Base-by-base conservation (phyloP, 164 flowering plant species). In the Umbilicus rupestris region DNA sequence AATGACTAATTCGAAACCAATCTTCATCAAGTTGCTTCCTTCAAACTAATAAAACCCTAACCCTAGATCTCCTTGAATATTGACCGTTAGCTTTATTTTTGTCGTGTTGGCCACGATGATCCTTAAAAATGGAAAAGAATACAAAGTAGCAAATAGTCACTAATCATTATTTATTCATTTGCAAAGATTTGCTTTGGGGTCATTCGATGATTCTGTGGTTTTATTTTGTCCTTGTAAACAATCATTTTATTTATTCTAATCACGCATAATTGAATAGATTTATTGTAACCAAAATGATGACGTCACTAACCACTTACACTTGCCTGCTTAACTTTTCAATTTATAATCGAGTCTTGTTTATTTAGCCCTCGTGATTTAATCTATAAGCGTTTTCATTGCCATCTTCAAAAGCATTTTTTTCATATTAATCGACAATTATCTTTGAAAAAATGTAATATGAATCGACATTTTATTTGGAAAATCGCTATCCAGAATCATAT, bases 161-260 rank as follows among this genome's bases (percentile, higher is more conserved):
- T 20, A 24, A 22, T 50, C 22, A 22, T 50, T 50, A 24, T 20
- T 50, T 50, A 7, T 7, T 8, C 12, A 20, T 50, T 50, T 50
- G 7, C 29, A 9, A 47, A 20, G 57, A 50, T 50, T 50, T 50
- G 11, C 9, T 28, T 1, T 50, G 29, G 22, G 57, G 57, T 50
- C 57, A 50, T 50, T 22, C 22, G 29, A 50, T 50, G 57, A 50
- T 50, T 50, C 8, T 50, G 10, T 50, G 57, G 57, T 50, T 50
- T 22, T 50, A 47, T 50, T 5, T 20, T 50, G 57, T 12, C 28
- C 57, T 12, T 20, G 52, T 47, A 9, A 24, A 47, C 29, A 22
- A 22, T 22, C 14, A 50, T 47, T 47, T 22, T 12, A 50, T 35
- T 22, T 50, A 22, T 50, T 20, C 57, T 20, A 50, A 50, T 22